Conservation (phyloP, 768 basidiomycete species). For the Mycena belliarum region DNA sequence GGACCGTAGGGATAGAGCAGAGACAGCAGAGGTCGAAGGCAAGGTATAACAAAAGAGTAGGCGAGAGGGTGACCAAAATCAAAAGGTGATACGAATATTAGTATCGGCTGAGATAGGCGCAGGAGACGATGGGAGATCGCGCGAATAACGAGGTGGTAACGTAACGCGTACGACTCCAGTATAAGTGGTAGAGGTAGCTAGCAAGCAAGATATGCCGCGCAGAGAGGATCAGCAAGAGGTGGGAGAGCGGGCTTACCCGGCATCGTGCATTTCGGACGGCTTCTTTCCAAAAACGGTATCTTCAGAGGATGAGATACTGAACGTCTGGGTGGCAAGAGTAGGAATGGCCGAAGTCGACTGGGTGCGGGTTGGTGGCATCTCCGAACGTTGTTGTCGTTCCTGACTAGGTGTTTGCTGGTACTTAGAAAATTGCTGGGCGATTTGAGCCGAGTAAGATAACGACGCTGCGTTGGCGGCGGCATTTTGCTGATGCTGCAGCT, state of each 20-base stretch:
- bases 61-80: conserved; percentile 25
- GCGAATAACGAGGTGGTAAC: conserved; percentile 35
- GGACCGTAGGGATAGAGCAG: conserved; percentile 23
- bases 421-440: conserved; percentile 63
- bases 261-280: conserved; percentile 77
- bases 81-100: conserved; percentile 21
- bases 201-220: conserved; percentile 24
- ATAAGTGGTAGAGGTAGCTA: conserved; percentile 37
- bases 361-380: conserved; percentile 26
- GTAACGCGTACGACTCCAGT: conserved; percentile 29
- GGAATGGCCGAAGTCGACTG: conserved; percentile 28
- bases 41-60: conserved; percentile 17
- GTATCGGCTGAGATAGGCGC: conserved; percentile 23
- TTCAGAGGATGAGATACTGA: conserved; percentile 20
- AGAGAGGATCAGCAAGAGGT: conserved; percentile 17
- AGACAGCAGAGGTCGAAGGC: conserved; percentile 22
- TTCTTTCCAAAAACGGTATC: conserved; percentile 56
- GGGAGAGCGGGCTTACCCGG: conserved; percentile 62
- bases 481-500: conserved; percentile 16
- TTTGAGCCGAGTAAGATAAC: conserved; percentile 63
- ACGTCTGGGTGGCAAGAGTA: conserved; percentile 30
- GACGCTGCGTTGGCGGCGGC: conserved; percentile 26
- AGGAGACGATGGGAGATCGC: conserved; percentile 22
- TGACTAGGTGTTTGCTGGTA: conserved; percentile 69
- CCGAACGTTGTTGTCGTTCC: conserved; percentile 51